Base-by-base conservation (phyloP, 176 grass and related monocot genomes). In the Saccharum spontaneum region DNA sequence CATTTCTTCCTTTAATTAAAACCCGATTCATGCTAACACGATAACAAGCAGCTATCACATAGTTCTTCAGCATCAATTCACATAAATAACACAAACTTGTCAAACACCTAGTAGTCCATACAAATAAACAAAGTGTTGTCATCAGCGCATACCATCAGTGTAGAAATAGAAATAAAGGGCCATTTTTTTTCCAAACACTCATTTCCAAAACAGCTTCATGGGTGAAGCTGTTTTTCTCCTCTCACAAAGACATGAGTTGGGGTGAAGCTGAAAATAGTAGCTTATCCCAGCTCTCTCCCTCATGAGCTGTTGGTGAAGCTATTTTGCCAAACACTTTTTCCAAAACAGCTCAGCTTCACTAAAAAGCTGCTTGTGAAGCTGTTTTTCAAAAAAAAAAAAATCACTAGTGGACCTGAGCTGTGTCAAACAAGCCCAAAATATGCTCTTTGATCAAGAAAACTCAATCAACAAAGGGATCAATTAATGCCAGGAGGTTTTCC, bases 381-480 rank as follows among this genome's bases (percentile, higher is more conserved):
- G 33, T 34, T 34, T 34, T 2, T 3, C 33, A 34, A 28, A 34
- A 34, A 34, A 34, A 34, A 34, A 2, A 34, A 3, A 1, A 2
- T 34, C 3, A 34, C 33, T 34, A 34, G 1, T 34, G 33, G 3
- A 34, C 1, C 33, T 34, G 33, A 34, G 33, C 33, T 34, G 33
- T 34, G 33, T 3, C 33, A 34, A 34, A 34, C 33, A 3, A 28
- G 28, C 28, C 28, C 28, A 28, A 15, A 59, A 67, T 66, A 84
- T 23, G 33, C 45, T 66, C 36, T 55, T 55, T 7, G 8, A 79
- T 75, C 34, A 46, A 73, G 43, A 79, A 60, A 71, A 67, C 9
- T 72, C 39, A 57, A 71, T 65, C 12, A 41, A 44, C 31, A 83
- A n/a, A 69, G 54, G 8, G 40, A 71, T 68, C 8, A 82, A 75